Percentiles rank a stretch among this genome's conserved stretches.
Conservation (phyloP, 2,329 filamentous ascomycete species). For the Penicillium concentricum region DNA sequence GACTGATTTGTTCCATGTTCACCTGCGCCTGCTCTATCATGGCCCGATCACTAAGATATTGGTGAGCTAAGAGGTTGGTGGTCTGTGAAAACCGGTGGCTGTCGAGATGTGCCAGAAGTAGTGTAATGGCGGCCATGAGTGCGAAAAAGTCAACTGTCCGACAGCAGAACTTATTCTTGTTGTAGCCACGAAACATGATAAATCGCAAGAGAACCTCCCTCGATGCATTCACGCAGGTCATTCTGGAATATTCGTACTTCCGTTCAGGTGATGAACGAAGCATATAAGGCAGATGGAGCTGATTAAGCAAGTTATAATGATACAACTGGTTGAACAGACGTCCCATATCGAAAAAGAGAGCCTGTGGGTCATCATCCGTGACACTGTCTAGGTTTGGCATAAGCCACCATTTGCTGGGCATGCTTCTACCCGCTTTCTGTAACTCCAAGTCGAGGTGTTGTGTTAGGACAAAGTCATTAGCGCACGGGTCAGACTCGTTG, state of each 20-base stretch:
- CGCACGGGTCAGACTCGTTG: constrained; percentile 3
- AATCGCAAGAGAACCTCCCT: constrained; percentile 54
- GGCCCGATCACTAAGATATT: constrained; percentile 41
- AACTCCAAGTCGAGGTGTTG: constrained; percentile 31
- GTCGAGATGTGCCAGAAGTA: constrained; percentile 28
- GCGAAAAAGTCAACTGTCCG: constrained; percentile 29
- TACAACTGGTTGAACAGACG: constrained; percentile 51
- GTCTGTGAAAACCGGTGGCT: constrained; percentile 10
- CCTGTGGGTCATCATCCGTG: background rate
- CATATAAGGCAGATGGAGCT: constrained; percentile 58
- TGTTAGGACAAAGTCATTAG: constrained; percentile 44
- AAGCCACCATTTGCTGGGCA: constrained; percentile 52
- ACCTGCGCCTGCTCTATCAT: constrained; percentile 40
- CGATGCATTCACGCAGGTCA: constrained; percentile 51
- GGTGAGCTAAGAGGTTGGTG: constrained; percentile 34
- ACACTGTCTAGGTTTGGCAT: constrained; percentile 12
- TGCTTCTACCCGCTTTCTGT: constrained; percentile 40
- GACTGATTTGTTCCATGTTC: constrained; percentile 34
- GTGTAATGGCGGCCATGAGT: constrained; percentile 25
- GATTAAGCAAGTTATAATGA: constrained; percentile 53
- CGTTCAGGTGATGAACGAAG: constrained; percentile 36
- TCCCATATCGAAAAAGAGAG: constrained; percentile 30
- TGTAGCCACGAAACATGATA: constrained; percentile 45
- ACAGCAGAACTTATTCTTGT: constrained; percentile 21
- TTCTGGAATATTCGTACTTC: constrained; percentile 51